These are phyloP conservation scores for Cercospora nicotianae DNA, from an alignment of 2,329 filamentous ascomycete genomes.

Conservation along the genomic window DNA sequence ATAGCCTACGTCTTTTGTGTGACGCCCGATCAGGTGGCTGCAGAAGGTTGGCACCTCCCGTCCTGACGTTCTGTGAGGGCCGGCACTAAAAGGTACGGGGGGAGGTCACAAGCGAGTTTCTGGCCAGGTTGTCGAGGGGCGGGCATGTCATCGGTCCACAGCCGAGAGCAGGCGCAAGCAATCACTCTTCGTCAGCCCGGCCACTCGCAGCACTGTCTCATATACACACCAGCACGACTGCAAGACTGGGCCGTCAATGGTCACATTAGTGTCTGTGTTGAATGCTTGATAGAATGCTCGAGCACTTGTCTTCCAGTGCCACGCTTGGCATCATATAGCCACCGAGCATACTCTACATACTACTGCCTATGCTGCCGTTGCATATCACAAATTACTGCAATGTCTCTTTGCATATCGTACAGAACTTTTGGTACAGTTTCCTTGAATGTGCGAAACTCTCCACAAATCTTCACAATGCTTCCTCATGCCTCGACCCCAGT, in stretches of 20 bases:
- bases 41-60: constrained; percentile 5
- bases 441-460: not conserved
- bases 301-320: not conserved
- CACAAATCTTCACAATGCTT: not conserved
- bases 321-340: not conserved
- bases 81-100: constrained; percentile 1
- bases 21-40: constrained; percentile 9
- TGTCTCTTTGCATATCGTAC: not conserved
- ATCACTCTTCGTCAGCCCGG: not conserved
- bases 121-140: not conserved
- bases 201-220: not conserved
- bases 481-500: not conserved
- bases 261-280: not conserved
- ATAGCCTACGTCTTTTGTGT: constrained; percentile 20
- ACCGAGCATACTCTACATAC: not conserved
- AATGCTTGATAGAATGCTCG: not conserved
- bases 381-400: not conserved
- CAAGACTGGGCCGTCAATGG: not conserved
- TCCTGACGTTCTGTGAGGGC: not conserved
- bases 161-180: constrained; percentile 6
- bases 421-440: not conserved
- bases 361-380: not conserved
- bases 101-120: constrained; percentile 6
- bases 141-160: not conserved
- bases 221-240: not conserved